These are phyloP conservation scores for Nowakowskiella sp. DNA, from an alignment of 192 early-diverging fungal species.

Conservation along the genomic window DNA sequence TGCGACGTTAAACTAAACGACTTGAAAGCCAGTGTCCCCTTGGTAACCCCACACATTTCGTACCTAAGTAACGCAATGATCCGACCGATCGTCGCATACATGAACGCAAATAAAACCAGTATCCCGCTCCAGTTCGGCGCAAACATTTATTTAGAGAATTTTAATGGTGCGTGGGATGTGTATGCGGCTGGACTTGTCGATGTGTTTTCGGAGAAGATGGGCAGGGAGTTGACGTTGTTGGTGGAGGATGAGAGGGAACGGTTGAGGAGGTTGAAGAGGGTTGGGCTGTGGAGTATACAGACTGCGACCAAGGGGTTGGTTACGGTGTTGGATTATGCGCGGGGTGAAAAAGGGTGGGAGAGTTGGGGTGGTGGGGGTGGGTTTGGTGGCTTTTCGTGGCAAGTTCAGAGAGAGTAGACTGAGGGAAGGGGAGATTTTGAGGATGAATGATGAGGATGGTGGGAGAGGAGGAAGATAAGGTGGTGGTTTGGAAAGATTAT, in stretches of 20 bases:
- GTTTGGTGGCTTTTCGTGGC: too few species aligned
- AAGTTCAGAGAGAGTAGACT: too few species aligned
- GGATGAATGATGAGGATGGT: too few species aligned
- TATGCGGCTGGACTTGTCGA: conserved; percentile 73
- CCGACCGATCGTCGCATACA: conserved; percentile 86
- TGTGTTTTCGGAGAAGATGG: conserved; percentile 69
- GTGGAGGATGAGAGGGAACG: conserved; percentile 76
- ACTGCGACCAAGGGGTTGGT: conserved; percentile 64
- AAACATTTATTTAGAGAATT: conserved; percentile 69
- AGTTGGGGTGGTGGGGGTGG: too few species aligned
- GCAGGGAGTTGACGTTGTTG: conserved; percentile 69
- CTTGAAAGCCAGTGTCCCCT: conserved; percentile 80
- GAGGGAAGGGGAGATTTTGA: too few species aligned
- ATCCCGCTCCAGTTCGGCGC: conserved; percentile 76
- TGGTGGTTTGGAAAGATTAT: background rate
- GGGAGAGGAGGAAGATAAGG: too few species aligned
- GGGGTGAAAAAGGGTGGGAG: conserved; percentile 56
- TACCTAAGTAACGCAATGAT: conserved; percentile 80
- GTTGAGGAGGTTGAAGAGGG: conserved; percentile 69
- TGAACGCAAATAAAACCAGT: conserved; percentile 85
- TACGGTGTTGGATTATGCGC: conserved; percentile 62
- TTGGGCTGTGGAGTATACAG: conserved; percentile 83
- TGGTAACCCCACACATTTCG: conserved; percentile 56
- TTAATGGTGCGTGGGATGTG: conserved; percentile 88
- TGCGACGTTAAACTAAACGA: conserved; percentile 83